Evolutionary conservation across 768 basidiomycete genomes (phyloP), one percentile per base, ranked within the genome.

Genomic region (Macrolepiota fuliginosa): DNA sequence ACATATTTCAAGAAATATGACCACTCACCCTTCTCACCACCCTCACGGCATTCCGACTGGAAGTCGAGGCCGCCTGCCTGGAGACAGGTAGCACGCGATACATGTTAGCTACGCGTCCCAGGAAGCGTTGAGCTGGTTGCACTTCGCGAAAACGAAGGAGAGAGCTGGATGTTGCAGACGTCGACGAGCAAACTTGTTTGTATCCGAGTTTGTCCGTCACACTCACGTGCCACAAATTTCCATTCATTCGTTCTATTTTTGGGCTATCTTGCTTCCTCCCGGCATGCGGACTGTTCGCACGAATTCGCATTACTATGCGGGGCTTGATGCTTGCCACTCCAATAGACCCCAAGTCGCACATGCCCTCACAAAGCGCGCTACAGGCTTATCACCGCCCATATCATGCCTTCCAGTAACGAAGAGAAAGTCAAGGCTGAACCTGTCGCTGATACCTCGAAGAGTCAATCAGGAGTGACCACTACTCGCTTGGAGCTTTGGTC

Each of bases 11-110:
- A 25, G 24, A 12, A 49, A 54, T 36, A 37, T 37, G 47, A 62
- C 67, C 17, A 73, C 84, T 72, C 71, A 91, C 90, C 68, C 89
- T 81, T 75, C 84, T 80, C 65, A 78, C 73, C 56, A 84, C 81
- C 72, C 81, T 81, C 57, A 84, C 77, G 58, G 77, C 69, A 57
- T 75, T 78, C 72, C 81, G 78, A 45, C 79, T 77, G 54, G 80
- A 75, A 58, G 70, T 74, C 65, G 77, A 74, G 55, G 77, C 74
- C 62, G 79, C 79, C 67, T 80, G 83, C 75, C 81, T 83, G 49
- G 81, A 79, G 68, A 81, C 80, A 74, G 82, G 76, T 68, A 85
- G 74, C 71, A 80, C 81, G 71, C 86, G 84, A 80, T 81, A 78
- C 82, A 83, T 83, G 74, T 75, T 64, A 15, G 19, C 63, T 66